phyloP scores from a whole-genome alignment of 2,329 filamentous ascomycete species.

The Metarhizium guizhouense region DNA sequence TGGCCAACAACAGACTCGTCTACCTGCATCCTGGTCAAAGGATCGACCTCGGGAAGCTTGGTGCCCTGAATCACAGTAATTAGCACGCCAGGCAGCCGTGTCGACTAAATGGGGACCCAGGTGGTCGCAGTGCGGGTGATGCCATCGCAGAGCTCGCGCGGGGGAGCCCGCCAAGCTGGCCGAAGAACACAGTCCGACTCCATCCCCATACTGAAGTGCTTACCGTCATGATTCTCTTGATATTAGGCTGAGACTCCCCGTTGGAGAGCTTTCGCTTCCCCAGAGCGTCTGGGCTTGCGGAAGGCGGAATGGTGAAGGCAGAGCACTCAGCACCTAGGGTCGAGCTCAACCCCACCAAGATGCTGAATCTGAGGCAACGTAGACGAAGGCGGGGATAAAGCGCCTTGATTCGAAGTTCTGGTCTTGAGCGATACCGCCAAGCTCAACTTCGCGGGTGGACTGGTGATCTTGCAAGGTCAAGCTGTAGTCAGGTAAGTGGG shows the following conservation, averaged over 20 bases:
- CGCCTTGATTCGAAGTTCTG: background rate
- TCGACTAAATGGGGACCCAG: background rate
- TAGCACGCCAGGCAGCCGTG: constrained; percentile 3
- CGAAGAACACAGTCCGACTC: background rate
- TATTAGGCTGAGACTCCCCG: constrained; percentile 47
- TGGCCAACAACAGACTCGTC: constrained; percentile 48
- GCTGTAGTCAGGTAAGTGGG: background rate
- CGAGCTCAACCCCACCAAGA: constrained; percentile 24
- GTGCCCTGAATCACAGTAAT: constrained; percentile 28
- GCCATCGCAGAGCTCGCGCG: background rate
- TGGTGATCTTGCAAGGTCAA: background rate
- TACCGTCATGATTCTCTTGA: constrained; percentile 55
- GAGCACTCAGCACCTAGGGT: constrained; percentile 23
- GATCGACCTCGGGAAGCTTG: constrained; percentile 50
- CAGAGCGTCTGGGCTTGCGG: constrained; percentile 38
- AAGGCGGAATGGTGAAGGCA: constrained; percentile 26
- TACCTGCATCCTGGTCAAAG: constrained; percentile 57
- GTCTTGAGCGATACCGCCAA: background rate
- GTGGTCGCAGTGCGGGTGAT: background rate
- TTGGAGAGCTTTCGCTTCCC: constrained; percentile 60
- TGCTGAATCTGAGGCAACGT: background rate
- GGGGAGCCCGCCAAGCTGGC: background rate
- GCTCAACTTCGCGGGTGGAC: background rate
- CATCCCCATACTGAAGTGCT: constrained; percentile 20
- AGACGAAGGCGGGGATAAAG: background rate